Conservation (phyloP, 306 rosid species). For the Geum urbanum region DNA sequence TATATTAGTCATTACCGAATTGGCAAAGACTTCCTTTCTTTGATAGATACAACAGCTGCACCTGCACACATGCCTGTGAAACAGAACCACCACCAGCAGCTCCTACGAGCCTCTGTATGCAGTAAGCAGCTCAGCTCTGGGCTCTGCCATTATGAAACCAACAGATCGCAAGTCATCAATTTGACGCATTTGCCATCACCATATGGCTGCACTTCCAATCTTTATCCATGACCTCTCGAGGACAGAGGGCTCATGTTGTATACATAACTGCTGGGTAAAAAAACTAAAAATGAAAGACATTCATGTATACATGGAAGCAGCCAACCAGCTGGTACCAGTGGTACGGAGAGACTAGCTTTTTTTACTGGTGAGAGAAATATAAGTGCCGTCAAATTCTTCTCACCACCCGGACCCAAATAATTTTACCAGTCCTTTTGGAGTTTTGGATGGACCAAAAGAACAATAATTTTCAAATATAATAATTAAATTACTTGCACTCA, state of each 20-base stretch:
- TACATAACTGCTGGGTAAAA: not conserved
- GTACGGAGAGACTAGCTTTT: not conserved
- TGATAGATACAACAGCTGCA: not conserved
- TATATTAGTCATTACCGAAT: not conserved
- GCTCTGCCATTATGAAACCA: not conserved
- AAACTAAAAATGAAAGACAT: not conserved
- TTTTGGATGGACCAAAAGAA: not conserved
- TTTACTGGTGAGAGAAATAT: not conserved
- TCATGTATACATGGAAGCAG: not conserved
- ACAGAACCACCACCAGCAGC: not conserved
- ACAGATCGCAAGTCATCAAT: not conserved
- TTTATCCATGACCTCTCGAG: not conserved
- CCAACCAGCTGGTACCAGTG: too few species aligned
- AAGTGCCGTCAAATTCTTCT: slow-evolving; percentile 11
- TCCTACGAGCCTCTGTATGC: not conserved
- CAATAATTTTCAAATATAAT: too few species aligned
- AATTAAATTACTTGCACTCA: too few species aligned
- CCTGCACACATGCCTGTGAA: not conserved
- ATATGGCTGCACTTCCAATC: not conserved
- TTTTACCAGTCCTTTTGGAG: not conserved
- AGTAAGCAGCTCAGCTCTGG: not conserved
- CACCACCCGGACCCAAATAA: not conserved
- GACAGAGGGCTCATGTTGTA: not conserved
- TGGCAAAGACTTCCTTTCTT: not conserved
- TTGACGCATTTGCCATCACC: slow-evolving; percentile 8